Evolutionary conservation across 805 yeast species (phyloP).

Genomic region (Ogataea methylovora): DNA sequence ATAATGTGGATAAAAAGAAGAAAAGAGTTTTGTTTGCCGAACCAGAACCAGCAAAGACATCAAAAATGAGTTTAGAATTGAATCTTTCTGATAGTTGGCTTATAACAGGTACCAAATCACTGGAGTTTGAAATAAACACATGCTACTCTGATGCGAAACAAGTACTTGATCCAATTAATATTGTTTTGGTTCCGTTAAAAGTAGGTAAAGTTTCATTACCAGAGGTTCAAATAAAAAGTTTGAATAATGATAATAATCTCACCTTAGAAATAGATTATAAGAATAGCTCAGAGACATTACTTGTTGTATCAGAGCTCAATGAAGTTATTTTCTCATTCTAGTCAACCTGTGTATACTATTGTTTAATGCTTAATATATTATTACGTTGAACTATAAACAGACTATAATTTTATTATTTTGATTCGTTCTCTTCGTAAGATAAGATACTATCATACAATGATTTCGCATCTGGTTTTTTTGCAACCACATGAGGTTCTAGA

Average conservation of each 20-base stretch:
- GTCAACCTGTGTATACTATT: conserved; percentile 1
- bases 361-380: too few relatives aligned
- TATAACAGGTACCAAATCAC: conserved; percentile 61
- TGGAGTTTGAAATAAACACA: conserved; percentile 34
- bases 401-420: too few relatives aligned
- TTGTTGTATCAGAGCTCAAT: conserved; percentile 66
- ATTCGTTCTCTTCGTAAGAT: too few relatives aligned
- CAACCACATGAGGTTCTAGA: conserved; percentile 53
- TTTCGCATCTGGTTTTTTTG: conserved; percentile 65
- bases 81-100: conserved; percentile 61
- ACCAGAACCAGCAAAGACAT: conserved; percentile 6
- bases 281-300: conserved; percentile 60
- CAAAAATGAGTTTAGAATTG: conserved; percentile 16
- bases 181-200: conserved; percentile 64
- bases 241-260: conserved; percentile 16
- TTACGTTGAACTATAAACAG: too few relatives aligned
- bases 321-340: conserved; percentile 54
- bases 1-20: conserved; percentile 12
- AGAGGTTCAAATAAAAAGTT: conserved; percentile 36
- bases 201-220: conserved; percentile 72
- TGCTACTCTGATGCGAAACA: conserved; percentile 1
- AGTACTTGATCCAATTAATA: conserved; percentile 15
- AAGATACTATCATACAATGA: conserved; percentile 40
- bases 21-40: conserved; percentile 8
- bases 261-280: conserved; percentile 54